A percentile compares a stretch with the other conserved stretches of the same genome.
Evolutionary conservation across 108 stramenopile genomes (phyloP).

Genomic region (Cyclostephanos invisitatus): DNA sequence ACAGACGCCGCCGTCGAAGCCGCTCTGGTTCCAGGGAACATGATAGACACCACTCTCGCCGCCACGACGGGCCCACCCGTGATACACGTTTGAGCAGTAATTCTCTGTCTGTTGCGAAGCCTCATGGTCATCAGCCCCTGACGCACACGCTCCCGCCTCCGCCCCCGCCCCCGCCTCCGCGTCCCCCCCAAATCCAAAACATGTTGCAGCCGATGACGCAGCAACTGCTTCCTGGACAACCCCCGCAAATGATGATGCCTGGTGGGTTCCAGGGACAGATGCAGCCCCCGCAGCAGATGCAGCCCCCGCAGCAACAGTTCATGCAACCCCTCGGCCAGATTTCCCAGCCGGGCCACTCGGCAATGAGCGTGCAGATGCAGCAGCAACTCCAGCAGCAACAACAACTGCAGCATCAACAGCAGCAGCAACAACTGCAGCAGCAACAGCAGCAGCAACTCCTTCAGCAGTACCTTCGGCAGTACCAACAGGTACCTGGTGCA

Average conservation of each 20-base stretch:
- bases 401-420: constrained; percentile 43
- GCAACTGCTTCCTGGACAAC: constrained; percentile 10
- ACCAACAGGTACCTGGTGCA: constrained; percentile 3
- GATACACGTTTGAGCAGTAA: constrained; percentile 6
- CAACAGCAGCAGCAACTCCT: constrained; percentile 16
- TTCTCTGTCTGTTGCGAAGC: neutral
- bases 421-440: too few species aligned
- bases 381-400: constrained; percentile 32
- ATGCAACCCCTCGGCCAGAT: constrained; percentile 8
- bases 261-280: constrained; percentile 28
- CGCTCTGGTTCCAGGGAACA: constrained; percentile 9
- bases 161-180: constrained; percentile 21
- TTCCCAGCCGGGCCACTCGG: constrained; percentile 6
- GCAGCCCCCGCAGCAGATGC: constrained; percentile 19
- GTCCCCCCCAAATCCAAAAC: constrained; percentile 7
- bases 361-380: neutral
- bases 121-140: neutral
- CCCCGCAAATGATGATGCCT: constrained; percentile 22
- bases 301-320: constrained; percentile 10
- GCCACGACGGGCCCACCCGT: constrained; percentile 19
- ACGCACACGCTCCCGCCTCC: constrained; percentile 14
- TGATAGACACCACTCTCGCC: constrained; percentile 14
- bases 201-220: constrained; percentile 21
- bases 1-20: constrained; percentile 29
- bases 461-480: neutral